These are phyloP conservation scores for Globisporangium spinosum DNA, from an alignment of 352 stramenopile species.

Conservation along the genomic window DNA sequence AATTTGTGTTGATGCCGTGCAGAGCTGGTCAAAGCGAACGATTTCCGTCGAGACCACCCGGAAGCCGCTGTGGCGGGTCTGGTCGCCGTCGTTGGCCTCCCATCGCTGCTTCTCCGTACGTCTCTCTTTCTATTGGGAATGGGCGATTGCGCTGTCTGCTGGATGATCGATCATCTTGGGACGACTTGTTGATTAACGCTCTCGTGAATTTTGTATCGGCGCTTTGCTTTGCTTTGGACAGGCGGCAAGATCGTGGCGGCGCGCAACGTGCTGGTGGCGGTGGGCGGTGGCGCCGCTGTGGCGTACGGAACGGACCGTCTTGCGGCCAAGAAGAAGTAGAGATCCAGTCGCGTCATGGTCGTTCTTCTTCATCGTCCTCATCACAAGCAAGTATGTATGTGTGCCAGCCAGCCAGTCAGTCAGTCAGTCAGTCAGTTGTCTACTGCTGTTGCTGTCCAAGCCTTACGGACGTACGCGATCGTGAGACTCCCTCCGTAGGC, in stretches of 20 bases:
- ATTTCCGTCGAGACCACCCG: slow-evolving; percentile 70
- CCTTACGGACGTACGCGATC: not conserved
- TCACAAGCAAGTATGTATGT: slow-evolving; percentile 3
- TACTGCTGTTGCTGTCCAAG: not conserved
- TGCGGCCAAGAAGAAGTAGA: slow-evolving; percentile 22
- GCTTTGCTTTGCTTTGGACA: slow-evolving; percentile 14
- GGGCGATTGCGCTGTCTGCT: not conserved
- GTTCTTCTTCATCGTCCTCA: not conserved
- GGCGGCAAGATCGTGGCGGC: slow-evolving; percentile 59
- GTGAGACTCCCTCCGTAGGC: not conserved
- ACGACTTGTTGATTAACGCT: not conserved
- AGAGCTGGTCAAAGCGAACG: slow-evolving; percentile 74
- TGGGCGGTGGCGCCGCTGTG: slow-evolving; percentile 44
- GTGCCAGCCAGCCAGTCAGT: not conserved
- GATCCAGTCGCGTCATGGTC: not conserved
- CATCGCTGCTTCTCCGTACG: slow-evolving; percentile 68
- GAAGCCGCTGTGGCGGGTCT: slow-evolving; percentile 57
- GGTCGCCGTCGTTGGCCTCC: slow-evolving; percentile 49
- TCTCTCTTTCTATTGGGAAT: slow-evolving; percentile 11
- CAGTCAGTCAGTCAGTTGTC: not conserved
- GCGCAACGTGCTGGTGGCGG: slow-evolving; percentile 63
- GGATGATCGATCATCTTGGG: not conserved
- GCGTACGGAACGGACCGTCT: slow-evolving; percentile 60
- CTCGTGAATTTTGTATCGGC: not conserved
- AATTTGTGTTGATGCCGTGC: not conserved